phyloP scores from a whole-genome alignment of 78 protist genomes.

The Mastigamoeba balamuthi region DNA sequence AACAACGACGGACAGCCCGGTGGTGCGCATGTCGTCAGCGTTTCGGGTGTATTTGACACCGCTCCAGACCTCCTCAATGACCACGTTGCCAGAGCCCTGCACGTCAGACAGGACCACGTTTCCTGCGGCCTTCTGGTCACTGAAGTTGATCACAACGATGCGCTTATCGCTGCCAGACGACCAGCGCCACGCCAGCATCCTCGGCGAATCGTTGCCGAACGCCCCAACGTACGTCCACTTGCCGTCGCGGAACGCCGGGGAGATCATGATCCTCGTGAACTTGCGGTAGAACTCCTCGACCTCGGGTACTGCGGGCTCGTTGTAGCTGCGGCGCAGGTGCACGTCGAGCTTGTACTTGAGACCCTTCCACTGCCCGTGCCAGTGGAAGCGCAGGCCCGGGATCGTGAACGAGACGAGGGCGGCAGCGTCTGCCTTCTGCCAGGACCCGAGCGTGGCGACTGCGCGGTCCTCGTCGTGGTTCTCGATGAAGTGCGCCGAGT shows the following conservation, averaged over 20 bases:
- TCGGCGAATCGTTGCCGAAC: neutral
- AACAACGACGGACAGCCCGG: conserved; percentile 57
- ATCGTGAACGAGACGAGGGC: conserved; percentile 60
- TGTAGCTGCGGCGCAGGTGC: conserved; percentile 46
- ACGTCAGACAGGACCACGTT: conserved; percentile 30
- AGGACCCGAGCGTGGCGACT: conserved; percentile 39
- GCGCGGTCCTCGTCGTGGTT: conserved; percentile 63
- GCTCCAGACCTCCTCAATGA: no score
- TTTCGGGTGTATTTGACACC: conserved; percentile 29
- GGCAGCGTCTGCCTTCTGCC: conserved; percentile 59
- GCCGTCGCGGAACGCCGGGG: conserved; percentile 62
- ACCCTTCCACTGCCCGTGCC: conserved; percentile 56
- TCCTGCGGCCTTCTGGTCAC: conserved; percentile 32
- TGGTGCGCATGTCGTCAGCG: conserved; percentile 27
- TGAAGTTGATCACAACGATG: conserved; percentile 59
- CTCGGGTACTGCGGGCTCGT: conserved; percentile 29
- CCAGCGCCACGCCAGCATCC: conserved; percentile 62
- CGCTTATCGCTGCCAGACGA: conserved; percentile 25
- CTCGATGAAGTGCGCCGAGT: neutral
- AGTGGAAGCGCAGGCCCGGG: conserved; percentile 64
- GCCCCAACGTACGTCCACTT: conserved; percentile 23
- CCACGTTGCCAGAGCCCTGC: no score
- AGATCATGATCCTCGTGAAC: conserved; percentile 22
- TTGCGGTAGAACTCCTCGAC: conserved; percentile 39
- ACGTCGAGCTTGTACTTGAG: conserved; percentile 55